Conservation (phyloP, 768 basidiomycete genomes). For the Daedaleopsis nitida region DNA sequence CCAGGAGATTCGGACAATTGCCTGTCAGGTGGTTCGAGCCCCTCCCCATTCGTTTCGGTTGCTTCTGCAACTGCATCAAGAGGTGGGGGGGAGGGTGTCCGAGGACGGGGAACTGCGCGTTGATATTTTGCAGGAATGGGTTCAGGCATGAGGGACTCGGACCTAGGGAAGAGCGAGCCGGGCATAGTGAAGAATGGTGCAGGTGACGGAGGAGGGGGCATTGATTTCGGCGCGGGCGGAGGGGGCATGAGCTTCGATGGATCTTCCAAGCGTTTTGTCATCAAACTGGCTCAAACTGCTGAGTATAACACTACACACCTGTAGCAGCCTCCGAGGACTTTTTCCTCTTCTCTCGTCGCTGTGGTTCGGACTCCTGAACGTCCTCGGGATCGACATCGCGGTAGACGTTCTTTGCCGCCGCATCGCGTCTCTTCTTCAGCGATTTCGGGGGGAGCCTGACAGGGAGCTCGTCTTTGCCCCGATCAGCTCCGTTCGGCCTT, state of each 20-base stretch:
- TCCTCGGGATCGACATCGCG: background rate
- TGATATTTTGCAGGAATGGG: constrained; percentile 27
- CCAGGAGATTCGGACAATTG: background rate
- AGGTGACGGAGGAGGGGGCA: constrained; percentile 31
- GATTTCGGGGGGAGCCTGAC: background rate
- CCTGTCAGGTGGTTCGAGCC: background rate
- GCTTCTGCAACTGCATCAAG: constrained; percentile 19
- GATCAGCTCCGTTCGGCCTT: background rate
- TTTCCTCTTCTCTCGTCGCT: constrained; percentile 5
- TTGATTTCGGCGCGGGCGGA: constrained; percentile 12
- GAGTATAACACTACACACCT: background rate
- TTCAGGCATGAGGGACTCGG: constrained; percentile 62
- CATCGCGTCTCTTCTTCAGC: constrained; percentile 8
- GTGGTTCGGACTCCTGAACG: constrained; percentile 1
- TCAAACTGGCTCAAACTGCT: background rate
- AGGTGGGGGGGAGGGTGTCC: constrained; percentile 11
- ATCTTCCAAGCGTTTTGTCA: background rate
- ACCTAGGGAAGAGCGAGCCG: constrained; percentile 75
- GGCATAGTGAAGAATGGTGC: constrained; percentile 64
- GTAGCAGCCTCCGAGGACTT: background rate
- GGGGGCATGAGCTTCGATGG: constrained; percentile 17
- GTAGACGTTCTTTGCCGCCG: background rate
- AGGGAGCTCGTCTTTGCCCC: constrained; percentile 3
- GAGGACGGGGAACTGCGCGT: constrained; percentile 26
- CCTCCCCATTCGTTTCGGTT: constrained; percentile 25